Evolutionary conservation across 2,329 filamentous ascomycete genomes (phyloP), one percentile per base, ranked within the genome.

Genomic region (Alternaria tenuissima): DNA sequence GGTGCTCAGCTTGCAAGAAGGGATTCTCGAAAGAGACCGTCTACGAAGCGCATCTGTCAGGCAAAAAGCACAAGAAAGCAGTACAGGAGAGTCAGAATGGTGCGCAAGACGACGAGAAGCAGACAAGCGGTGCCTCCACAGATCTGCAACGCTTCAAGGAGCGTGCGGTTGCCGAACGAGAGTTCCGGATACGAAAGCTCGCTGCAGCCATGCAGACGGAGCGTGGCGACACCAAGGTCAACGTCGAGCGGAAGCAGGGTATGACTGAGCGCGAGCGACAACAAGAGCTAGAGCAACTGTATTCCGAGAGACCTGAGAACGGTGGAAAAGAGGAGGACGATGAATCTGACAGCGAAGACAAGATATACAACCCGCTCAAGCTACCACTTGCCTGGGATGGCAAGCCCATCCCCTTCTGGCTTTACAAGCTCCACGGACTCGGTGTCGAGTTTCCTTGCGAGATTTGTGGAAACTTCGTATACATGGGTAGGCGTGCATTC

Each of bases 351-450:
- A 73, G 72, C 52, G 92, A 94, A 43, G 93, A 97, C 66, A 94
- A 89, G 76, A 91, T 98, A 61, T 97, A 98, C 84, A 99, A 99
- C 78, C 95, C 95, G 0, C 86, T 99, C 67, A 99, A 99, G 76
- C 85, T 99, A 2, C 95, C 95, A 0, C 85, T 99, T 7, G 94
- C 93, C 3, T 99, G 96, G 96, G 95, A 99, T 69, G 95, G 96
- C 70, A 99, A 99, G 76, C 95, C 96, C 0, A 99, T 99, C 71
- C 95, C 96, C 0, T 99, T 95, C 83, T 99, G 95, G 95, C 86
- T 99, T 16, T 99, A 98, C 84, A 95, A 97, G 70, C 85, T 99
- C 16, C 95, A 99, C 75, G 95, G 95, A 1, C 83, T 99, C 26
- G 95, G 95, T 8, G 93, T 97, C 12, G 95, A 99, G 71, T 97